Conservation (phyloP, 345 rosid genomes). For the Lenwebbia sp. region DNA sequence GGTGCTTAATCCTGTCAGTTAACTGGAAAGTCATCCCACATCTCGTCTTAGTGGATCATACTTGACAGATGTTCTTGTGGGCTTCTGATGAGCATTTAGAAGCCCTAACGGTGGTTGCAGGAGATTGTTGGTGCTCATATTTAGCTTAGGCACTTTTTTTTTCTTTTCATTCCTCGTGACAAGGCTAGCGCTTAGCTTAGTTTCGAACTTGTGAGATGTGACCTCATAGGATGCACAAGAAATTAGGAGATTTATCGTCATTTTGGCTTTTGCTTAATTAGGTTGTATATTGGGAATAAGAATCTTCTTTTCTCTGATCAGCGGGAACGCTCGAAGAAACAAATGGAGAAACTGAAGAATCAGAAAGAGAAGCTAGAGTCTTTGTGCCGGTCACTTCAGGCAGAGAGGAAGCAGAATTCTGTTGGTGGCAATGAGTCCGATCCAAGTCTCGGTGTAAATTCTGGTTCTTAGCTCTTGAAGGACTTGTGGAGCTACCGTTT, state of each 20-base stretch:
- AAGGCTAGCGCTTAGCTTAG: background rate
- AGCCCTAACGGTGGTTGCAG: background rate
- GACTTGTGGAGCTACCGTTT: background rate
- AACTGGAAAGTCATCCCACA: background rate
- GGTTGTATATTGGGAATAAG: background rate
- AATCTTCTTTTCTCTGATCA: conserved; percentile 15
- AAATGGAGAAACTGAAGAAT: conserved; percentile 74
- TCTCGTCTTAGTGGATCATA: background rate
- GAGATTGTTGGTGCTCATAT: background rate
- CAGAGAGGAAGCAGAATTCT: conserved; percentile 62
- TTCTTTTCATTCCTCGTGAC: background rate
- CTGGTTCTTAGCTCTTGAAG: background rate
- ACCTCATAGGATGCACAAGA: background rate
- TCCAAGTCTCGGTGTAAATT: conserved; percentile 4
- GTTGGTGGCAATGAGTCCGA: conserved; percentile 15
- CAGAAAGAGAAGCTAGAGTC: conserved; percentile 92
- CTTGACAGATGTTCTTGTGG: background rate
- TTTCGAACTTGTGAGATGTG: background rate
- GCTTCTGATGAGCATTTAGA: background rate
- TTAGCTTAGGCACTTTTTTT: background rate
- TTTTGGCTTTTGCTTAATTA: background rate
- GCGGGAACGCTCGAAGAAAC: conserved; percentile 75
- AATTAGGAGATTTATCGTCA: background rate
- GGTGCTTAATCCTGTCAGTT: background rate
- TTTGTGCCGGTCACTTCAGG: conserved; percentile 85